Base-by-base conservation (phyloP, 2,329 filamentous ascomycete genomes). In the Fusarium zealandicum region DNA sequence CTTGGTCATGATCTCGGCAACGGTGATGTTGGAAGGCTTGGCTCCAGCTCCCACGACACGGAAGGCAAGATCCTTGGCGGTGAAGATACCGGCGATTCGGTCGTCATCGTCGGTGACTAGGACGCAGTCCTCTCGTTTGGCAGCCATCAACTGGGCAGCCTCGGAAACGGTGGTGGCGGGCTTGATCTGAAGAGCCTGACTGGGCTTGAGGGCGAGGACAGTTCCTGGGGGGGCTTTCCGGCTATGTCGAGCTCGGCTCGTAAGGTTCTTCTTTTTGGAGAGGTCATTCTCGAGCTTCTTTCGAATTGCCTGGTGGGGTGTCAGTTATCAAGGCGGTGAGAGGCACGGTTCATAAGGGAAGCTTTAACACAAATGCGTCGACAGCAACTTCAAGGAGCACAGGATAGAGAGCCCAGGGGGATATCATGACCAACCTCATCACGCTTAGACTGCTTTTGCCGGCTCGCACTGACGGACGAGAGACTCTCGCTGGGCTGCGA, bases 1-100 rank as follows among this genome's bases (percentile, higher is more conserved):
- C 82, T 98, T 97, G 72, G 95, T 99, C 95, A 99, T 99, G 75
- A 99, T 99, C 72, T 98, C 93, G 64, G 92, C 90, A 72, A 99
- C 97, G 17, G 92, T 96, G 67, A 98, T 86, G 72, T 88, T 91
- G 73, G 86, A 89, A 27, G 95, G 90, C 79, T 96, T 96, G 69
- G 93, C 83, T 22, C 95, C 95, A 50, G 88, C 86, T 50, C 93
- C 95, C 20, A 99, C 93, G 10, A 99, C 95, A 53, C 95, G 88
- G 81, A 98, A 99, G 14, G 95, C 95, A 72, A 99, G 82, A 80
- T 99, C 95, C 80, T 99, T 99, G 64, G 95, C 95, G 1, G 95
- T 99, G 75, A 99, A 99, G 74, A 99, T 99, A 78, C 95, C 95
- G 37, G 95, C 91, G 76, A 99, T 99, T 39, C 95, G 86, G 70